Evolutionary conservation across 176 grass and related monocot genomes (phyloP).

Genomic region (barley (Hordeum vulgare)): DNA sequence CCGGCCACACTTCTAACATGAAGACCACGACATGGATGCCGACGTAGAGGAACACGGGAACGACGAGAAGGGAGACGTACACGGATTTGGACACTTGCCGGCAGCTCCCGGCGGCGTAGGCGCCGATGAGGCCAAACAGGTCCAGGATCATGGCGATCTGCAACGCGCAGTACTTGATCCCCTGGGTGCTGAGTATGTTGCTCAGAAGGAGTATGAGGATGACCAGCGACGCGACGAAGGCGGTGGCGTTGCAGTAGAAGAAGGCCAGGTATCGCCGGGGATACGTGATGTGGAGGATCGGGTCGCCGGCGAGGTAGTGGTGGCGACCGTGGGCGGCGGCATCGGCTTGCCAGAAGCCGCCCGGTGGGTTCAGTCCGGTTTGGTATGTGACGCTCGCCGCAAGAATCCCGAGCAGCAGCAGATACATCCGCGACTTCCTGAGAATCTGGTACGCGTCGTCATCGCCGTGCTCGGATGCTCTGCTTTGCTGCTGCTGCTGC

Average conservation of each 20-base stretch:
- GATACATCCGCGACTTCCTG: slow-evolving; percentile 28
- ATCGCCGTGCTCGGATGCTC: neutral
- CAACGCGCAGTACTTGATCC: slow-evolving; percentile 36
- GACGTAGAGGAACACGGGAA: slow-evolving; percentile 22
- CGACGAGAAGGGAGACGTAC: slow-evolving; percentile 26
- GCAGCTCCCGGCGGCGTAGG: slow-evolving; percentile 34
- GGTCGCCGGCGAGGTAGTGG: slow-evolving; percentile 20
- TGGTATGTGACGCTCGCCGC: slow-evolving; percentile 23
- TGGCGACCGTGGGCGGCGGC: neutral
- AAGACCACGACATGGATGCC: slow-evolving; percentile 23
- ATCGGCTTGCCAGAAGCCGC: neutral
- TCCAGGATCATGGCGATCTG: slow-evolving; percentile 34
- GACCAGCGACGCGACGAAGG: slow-evolving; percentile 42
- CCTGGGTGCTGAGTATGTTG: slow-evolving; percentile 25
- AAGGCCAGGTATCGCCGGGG: slow-evolving; percentile 26
- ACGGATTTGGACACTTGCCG: slow-evolving; percentile 23
- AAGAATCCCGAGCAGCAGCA: slow-evolving; percentile 37
- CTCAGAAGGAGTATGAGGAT: slow-evolving; percentile 54
- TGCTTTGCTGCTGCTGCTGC: too few relatives aligned
- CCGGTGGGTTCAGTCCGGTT: slow-evolving; percentile 20
- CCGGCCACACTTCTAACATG: slow-evolving; percentile 4
- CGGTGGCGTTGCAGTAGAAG: slow-evolving; percentile 49
- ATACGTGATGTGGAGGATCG: slow-evolving; percentile 31
- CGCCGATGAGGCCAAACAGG: slow-evolving; percentile 39
- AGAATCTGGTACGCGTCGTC: neutral